Base-by-base conservation (phyloP, 805 yeast species). In the Ogataea degrootiae region DNA sequence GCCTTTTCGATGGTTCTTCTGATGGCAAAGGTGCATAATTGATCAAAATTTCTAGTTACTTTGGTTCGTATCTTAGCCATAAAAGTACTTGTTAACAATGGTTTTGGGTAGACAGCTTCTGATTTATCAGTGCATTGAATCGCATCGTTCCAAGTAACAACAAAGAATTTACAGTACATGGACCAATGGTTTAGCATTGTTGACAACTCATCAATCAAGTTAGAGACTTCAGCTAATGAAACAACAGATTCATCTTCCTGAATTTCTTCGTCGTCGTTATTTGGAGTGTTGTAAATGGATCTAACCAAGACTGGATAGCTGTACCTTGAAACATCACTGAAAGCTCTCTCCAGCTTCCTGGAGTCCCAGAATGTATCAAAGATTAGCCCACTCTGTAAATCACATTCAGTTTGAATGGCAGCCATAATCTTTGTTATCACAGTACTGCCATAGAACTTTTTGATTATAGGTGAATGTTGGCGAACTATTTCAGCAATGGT, bases 331-430 rank as follows among this genome's bases (percentile, higher is more conserved):
- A 85, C 72, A 22, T 83, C 87, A 46, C 74, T 73, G 22, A 86
- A 55, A 8, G 76, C 61, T 50, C 77, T 73, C 29, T 75, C 82
- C 4, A 90, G 59, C 26, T 82, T 72, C 52, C 87, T 76, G 29
- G 79, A 75, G 56, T 91, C 97, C 69, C 83, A 78, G 59, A 87
- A 88, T 0, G 94, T 87, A 63, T 92, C 98, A 46, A 87, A 73
- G 4, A 94, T 86, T 39, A 94, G 71, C 0, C 96, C 95, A 23
- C 92, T 84, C 61, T 94, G 99, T n/a, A 91, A 74, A 61, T 94
- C 99, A 31, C 94, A 83, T 61, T 94, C 99, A 43, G 78, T 72
- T 66, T 92, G 96, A 33, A 94, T 83, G 43, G 79, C 78, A 17
- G 77, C 79, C 55, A 91, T 74, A 9, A 92, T 90, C 34, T 75